A percentile compares a stretch with the other conserved stretches of the same genome.
Evolutionary conservation across 2,329 filamentous ascomycete genomes (phyloP).

Genomic region (Chrysosporium keratinophilum): DNA sequence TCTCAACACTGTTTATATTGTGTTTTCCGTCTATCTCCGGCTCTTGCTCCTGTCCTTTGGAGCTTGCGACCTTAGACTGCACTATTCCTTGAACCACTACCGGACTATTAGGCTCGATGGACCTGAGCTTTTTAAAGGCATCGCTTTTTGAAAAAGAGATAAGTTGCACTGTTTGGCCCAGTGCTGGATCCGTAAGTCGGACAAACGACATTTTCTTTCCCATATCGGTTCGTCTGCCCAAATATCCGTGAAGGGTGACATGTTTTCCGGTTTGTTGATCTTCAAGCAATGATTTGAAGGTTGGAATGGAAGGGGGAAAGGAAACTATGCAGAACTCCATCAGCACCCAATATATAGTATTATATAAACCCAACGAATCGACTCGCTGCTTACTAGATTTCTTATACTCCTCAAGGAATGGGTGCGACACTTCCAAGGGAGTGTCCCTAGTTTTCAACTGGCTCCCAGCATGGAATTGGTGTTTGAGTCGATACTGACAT

Average conservation of each 20-base stretch:
- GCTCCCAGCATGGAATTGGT: slow-evolving; percentile 7
- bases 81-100: slow-evolving; percentile 45
- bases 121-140: slow-evolving; percentile 34
- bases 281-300: slow-evolving; percentile 28
- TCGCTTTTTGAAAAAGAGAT: slow-evolving; percentile 36
- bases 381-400: slow-evolving; percentile 32
- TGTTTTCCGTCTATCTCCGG: slow-evolving; percentile 23
- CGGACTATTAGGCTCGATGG: slow-evolving; percentile 43
- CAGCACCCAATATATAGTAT: neutral
- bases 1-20: slow-evolving; percentile 42
- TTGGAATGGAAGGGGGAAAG: slow-evolving; percentile 38
- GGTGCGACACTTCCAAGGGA: slow-evolving; percentile 14
- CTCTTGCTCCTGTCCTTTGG: slow-evolving; percentile 20
- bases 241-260: slow-evolving; percentile 58
- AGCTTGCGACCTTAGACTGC: slow-evolving; percentile 30
- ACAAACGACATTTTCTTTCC: slow-evolving; percentile 63
- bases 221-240: slow-evolving; percentile 58
- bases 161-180: slow-evolving; percentile 41
- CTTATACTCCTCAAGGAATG: slow-evolving; percentile 37
- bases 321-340: slow-evolving; percentile 29
- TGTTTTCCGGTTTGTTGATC: slow-evolving; percentile 27
- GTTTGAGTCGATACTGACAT: slow-evolving; percentile 7
- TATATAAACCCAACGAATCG: neutral
- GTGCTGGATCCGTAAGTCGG: slow-evolving; percentile 41
- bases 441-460: slow-evolving; percentile 17